Conservation (phyloP, 108 stramenopile species). For the Pseudonitzschia multiseries region DNA sequence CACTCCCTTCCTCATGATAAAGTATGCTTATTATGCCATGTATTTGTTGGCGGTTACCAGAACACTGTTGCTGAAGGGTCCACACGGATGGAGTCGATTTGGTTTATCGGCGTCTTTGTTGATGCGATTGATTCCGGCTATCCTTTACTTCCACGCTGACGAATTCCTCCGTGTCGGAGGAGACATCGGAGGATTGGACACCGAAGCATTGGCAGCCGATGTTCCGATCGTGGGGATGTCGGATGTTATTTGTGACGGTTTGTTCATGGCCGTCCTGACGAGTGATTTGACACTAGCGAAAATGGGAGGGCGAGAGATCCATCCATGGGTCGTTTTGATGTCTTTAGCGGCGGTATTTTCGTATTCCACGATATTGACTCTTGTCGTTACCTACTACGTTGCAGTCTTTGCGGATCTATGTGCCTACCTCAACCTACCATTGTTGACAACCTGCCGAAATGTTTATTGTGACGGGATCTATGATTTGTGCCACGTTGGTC, state of each 20-base stretch:
- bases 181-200: conserved; percentile 23
- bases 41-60: conserved; percentile 66
- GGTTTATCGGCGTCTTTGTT: conserved; percentile 68
- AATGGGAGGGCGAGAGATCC: conserved; percentile 89
- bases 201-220: neutral
- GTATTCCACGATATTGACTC: conserved; percentile 73
- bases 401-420: conserved; percentile 90
- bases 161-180: conserved; percentile 30
- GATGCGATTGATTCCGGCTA: conserved; percentile 77
- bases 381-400: conserved; percentile 83
- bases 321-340: conserved; percentile 88
- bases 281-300: conserved; percentile 85
- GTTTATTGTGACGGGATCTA: conserved; percentile 78
- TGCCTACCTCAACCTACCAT: conserved; percentile 84
- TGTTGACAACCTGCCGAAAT: conserved; percentile 85
- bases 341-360: conserved; percentile 69
- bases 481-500: conserved; percentile 90
- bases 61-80: conserved; percentile 51
- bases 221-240: conserved; percentile 18
- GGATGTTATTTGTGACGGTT: conserved; percentile 82
- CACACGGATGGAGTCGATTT: conserved; percentile 83
- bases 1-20: conserved; percentile 2
- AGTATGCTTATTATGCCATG: conserved; percentile 55
- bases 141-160: conserved; percentile 48
- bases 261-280: conserved; percentile 85